Conservation (phyloP, 2,329 filamentous ascomycete genomes). For the Ophiostoma australiae region DNA sequence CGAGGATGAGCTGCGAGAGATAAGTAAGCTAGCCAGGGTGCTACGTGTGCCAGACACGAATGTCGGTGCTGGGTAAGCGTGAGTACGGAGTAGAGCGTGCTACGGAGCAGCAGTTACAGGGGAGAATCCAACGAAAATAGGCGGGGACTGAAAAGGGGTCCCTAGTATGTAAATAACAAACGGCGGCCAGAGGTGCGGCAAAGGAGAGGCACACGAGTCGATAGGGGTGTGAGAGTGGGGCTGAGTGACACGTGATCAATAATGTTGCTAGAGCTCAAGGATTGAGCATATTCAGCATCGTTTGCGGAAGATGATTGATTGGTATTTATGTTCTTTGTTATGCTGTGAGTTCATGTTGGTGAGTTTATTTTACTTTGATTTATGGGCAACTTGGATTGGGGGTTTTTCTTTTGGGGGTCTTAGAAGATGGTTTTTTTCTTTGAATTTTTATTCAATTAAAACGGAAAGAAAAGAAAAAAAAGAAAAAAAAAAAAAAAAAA, state of each 20-base stretch:
- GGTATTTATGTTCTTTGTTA: slow-evolving; percentile 1
- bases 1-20: slow-evolving; percentile 8
- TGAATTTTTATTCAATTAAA: too few species aligned
- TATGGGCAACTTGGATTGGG: too few species aligned
- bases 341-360: not conserved
- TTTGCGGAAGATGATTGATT: slow-evolving; percentile 9
- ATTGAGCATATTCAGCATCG: not conserved
- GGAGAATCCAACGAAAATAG: not conserved
- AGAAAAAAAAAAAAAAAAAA: too few species aligned
- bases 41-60: slow-evolving; percentile 1
- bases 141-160: not conserved
- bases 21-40: slow-evolving; percentile 5
- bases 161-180: not conserved
- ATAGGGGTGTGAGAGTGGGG: slow-evolving; percentile 2
- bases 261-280: not conserved
- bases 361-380: too few species aligned
- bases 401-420: too few species aligned
- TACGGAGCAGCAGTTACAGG: not conserved
- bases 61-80: not conserved
- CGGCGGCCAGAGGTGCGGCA: not conserved
- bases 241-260: not conserved
- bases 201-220: not conserved
- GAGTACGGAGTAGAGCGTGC: not conserved
- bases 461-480: too few species aligned
- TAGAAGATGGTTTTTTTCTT: too few species aligned